Conservation (phyloP, 371 early-diverging fungal genomes). For the Funneliformis caledonium region DNA sequence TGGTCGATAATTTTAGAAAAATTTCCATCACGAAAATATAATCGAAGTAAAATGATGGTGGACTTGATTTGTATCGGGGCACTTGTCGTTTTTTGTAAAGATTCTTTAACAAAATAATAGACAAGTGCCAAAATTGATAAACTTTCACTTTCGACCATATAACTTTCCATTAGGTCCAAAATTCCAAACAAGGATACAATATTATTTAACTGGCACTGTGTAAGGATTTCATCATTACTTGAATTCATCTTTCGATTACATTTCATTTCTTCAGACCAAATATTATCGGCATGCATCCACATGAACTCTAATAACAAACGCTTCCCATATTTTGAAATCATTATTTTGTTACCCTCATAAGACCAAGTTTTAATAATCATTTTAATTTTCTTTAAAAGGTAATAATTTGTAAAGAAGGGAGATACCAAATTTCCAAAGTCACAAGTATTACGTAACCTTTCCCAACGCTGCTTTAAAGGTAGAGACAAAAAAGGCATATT, state of each 20-base stretch:
- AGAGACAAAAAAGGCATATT: neutral
- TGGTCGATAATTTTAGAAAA: neutral
- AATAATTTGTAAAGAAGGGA: neutral
- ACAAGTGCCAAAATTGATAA: neutral
- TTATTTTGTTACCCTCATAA: neutral
- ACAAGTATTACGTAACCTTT: neutral
- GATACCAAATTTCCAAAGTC: neutral
- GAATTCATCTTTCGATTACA: neutral
- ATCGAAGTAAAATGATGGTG: neutral
- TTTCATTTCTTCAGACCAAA: neutral
- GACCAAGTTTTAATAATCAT: neutral
- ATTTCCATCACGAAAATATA: neutral
- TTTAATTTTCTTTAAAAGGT: neutral
- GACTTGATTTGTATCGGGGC: neutral
- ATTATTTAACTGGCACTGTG: neutral
- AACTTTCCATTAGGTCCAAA: neutral
- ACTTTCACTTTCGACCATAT: neutral
- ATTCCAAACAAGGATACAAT: neutral
- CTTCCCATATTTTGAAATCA: neutral
- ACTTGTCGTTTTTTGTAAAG: neutral
- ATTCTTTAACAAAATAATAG: conserved; percentile 12
- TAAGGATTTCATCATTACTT: neutral
- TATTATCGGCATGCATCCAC: neutral
- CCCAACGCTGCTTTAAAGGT: neutral
- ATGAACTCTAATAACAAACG: neutral